phyloP scores from a whole-genome alignment of 164 flowering plant species.

The Vitis rotundifolia region DNA sequence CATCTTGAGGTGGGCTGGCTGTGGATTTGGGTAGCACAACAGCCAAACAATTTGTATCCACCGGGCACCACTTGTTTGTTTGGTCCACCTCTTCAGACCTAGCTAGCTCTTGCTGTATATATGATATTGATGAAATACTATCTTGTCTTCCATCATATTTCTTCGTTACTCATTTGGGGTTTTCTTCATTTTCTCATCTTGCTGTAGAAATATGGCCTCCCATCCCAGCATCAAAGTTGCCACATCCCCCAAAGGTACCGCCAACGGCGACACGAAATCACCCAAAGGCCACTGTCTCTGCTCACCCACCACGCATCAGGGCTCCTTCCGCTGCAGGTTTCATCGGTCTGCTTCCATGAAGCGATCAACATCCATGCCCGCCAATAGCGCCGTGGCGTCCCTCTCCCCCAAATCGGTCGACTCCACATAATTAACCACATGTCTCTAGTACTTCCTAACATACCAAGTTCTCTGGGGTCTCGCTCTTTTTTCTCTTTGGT shows the following conservation, averaged over 20 bases:
- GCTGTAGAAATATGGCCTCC: constrained; percentile 22
- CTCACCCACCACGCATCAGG: constrained; percentile 61
- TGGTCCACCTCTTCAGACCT: not conserved
- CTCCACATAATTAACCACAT: constrained; percentile 13
- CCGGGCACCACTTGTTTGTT: not conserved
- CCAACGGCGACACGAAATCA: constrained; percentile 2
- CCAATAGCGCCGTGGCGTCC: constrained; percentile 15
- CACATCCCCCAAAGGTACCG: constrained; percentile 23
- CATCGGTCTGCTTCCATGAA: constrained; percentile 44
- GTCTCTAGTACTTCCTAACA: too few species aligned
- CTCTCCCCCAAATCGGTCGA: constrained; percentile 37
- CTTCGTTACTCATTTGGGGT: not conserved
- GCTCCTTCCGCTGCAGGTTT: constrained; percentile 57
- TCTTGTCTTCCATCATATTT: too few species aligned
- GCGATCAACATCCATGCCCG: constrained; percentile 50
- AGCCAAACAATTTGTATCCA: not conserved
- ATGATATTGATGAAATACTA: too few species aligned
- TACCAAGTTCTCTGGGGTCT: not conserved
- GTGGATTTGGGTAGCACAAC: not conserved
- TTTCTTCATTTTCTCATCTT: not conserved
- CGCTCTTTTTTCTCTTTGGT: not conserved
- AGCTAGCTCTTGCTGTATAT: too few species aligned
- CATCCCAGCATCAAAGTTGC: constrained; percentile 13
- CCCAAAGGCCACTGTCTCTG: constrained; percentile 52
- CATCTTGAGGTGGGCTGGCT: not conserved